phyloP scores from a whole-genome alignment of 352 stramenopile genomes.

The Pythium inflatum region DNA sequence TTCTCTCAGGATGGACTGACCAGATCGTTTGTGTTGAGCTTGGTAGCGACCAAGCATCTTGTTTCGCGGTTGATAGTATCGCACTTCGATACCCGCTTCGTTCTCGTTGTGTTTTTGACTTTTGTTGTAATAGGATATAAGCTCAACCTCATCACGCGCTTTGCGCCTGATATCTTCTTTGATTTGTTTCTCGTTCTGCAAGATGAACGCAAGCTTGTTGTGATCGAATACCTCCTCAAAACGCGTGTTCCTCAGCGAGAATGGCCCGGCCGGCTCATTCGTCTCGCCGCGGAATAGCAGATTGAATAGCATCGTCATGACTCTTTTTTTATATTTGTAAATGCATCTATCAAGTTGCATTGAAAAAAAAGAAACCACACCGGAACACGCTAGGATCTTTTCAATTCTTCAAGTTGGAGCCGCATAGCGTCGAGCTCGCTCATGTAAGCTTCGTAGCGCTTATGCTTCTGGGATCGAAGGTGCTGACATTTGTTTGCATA shows the following conservation, averaged over 20 bases:
- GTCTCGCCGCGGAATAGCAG: background rate
- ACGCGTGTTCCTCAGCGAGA: too few species aligned
- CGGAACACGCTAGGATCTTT: background rate
- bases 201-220: too few species aligned
- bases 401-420: too few species aligned
- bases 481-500: background rate
- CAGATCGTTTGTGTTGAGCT: background rate
- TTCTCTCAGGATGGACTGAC: background rate
- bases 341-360: background rate
- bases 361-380: background rate
- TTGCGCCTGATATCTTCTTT: too few species aligned
- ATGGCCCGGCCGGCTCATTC: background rate
- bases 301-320: background rate
- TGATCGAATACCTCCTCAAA: too few species aligned
- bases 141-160: too few species aligned
- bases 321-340: background rate
- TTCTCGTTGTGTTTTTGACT: too few species aligned
- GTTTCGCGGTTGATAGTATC: background rate
- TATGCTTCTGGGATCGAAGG: background rate
- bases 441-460: background rate
- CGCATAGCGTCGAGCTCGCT: too few species aligned
- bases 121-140: too few species aligned
- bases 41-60: background rate
- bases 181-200: too few species aligned
- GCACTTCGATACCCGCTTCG: too few species aligned